Percentiles rank a stretch among this genome's conserved stretches.
Conservation (phyloP, 2,329 filamentous ascomycete species). For the Beauveria caledonica region DNA sequence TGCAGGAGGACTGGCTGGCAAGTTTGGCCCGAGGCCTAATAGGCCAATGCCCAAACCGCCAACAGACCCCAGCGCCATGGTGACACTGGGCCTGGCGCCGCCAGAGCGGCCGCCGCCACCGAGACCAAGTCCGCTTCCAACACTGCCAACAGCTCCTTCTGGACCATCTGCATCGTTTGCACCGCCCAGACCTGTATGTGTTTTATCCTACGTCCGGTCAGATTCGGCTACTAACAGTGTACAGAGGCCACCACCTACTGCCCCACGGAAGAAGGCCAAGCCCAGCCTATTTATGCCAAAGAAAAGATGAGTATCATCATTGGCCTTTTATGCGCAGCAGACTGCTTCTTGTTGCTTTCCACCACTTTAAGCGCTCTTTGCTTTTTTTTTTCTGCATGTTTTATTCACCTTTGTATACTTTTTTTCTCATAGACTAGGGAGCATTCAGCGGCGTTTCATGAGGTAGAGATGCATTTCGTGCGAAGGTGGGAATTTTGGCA, state of each 20-base stretch:
- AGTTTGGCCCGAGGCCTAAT: slow-evolving; percentile 26
- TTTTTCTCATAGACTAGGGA: neutral
- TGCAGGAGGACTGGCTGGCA: slow-evolving; percentile 25
- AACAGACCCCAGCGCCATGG: slow-evolving; percentile 45
- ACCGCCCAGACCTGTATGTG: slow-evolving; percentile 12
- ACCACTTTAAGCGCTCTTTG: neutral
- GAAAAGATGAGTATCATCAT: slow-evolving; percentile 19
- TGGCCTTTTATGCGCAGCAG: neutral
- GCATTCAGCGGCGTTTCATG: neutral
- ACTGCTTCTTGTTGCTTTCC: neutral
- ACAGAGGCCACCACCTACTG: slow-evolving; percentile 18
- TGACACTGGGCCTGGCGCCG: slow-evolving; percentile 39
- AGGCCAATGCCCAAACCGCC: slow-evolving; percentile 21
- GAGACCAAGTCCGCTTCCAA: slow-evolving; percentile 6
- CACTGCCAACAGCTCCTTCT: slow-evolving; percentile 16
- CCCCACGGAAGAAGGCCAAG: slow-evolving; percentile 31
- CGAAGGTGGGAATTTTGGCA: neutral
- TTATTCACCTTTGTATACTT: neutral
- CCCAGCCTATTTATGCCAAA: slow-evolving; percentile 38
- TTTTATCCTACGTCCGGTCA: neutral
- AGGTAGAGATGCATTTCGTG: neutral
- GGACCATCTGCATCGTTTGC: slow-evolving; percentile 16
- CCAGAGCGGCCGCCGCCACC: slow-evolving; percentile 33
- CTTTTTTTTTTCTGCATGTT: neutral
- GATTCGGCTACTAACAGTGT: slow-evolving; percentile 9